A percentile compares a stretch with the other conserved stretches of the same genome.
Evolutionary conservation across 1,139 yeast genomes (phyloP).

Genomic region (Spencermartinsiella ligniputridi): DNA sequence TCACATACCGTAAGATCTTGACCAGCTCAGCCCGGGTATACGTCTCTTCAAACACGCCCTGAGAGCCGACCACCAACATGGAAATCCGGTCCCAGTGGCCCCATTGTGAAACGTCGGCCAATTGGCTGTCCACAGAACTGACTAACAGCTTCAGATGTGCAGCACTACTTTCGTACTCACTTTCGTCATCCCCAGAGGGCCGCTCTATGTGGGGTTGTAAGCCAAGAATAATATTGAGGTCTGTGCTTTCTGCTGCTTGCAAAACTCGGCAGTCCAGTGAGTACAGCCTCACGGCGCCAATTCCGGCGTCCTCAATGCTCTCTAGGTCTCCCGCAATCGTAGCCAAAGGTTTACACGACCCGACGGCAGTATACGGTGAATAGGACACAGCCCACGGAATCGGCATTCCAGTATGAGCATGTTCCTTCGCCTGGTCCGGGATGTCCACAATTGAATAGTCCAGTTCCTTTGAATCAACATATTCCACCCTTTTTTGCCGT

Average conservation of each 20-base stretch:
- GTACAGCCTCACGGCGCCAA: constrained; percentile 21
- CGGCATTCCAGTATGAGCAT: constrained; percentile 18
- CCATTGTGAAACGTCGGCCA: constrained; percentile 21
- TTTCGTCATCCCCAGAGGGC: constrained; percentile 5
- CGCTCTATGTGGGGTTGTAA: constrained; percentile 23
- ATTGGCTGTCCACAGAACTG: constrained; percentile 20
- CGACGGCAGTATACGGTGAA: constrained; percentile 70
- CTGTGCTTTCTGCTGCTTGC: constrained; percentile 14
- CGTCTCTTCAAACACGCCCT: constrained; percentile 24
- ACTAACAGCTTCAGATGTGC: constrained; percentile 9
- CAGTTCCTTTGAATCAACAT: not conserved
- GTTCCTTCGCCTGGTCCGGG: not conserved
- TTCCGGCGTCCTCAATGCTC: constrained; percentile 40
- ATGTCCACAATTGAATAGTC: not conserved
- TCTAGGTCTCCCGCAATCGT: constrained; percentile 60
- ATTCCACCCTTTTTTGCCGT: not conserved
- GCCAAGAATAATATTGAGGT: constrained; percentile 24
- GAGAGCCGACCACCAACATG: constrained; percentile 28
- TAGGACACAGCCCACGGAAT: constrained; percentile 68
- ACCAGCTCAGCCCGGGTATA: constrained; percentile 26
- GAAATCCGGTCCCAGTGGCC: constrained; percentile 23
- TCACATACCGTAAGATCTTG: constrained; percentile 23
- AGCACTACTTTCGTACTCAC: not conserved
- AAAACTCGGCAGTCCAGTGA: constrained; percentile 27
- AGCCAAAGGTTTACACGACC: constrained; percentile 64